Conservation (phyloP, 2,329 filamentous ascomycete species). For the Penicillium frequentans region DNA sequence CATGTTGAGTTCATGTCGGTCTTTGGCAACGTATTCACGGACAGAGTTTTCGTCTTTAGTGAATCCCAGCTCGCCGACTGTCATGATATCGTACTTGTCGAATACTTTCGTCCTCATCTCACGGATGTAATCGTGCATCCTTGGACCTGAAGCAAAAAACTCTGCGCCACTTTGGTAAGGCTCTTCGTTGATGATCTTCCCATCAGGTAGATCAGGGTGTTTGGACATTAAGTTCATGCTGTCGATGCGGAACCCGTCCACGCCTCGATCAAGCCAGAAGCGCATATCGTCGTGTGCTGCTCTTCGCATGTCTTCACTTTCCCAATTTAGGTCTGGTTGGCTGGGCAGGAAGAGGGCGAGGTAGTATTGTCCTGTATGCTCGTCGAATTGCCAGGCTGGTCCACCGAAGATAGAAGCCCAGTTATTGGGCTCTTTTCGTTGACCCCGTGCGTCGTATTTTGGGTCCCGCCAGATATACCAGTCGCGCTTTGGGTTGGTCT, state of each 20-base stretch:
- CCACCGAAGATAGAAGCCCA: conserved; percentile 61
- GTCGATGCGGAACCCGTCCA: conserved; percentile 69
- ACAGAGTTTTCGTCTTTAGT: conserved; percentile 7
- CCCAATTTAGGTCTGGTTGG: conserved; percentile 74
- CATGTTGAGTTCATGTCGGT: conserved; percentile 42
- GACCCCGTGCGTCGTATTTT: conserved; percentile 51
- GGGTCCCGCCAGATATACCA: conserved; percentile 59
- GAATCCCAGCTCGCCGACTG: conserved; percentile 13
- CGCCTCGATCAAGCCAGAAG: conserved; percentile 73
- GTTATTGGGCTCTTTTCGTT: conserved; percentile 68
- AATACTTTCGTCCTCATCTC: conserved; percentile 38
- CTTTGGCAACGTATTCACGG: conserved; percentile 36
- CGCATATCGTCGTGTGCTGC: conserved; percentile 68
- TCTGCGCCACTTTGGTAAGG: conserved; percentile 44
- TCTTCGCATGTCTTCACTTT: conserved; percentile 61
- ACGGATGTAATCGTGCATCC: conserved; percentile 39
- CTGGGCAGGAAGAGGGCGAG: conserved; percentile 16
- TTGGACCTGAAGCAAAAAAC: conserved; percentile 53
- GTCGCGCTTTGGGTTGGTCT: conserved; percentile 59
- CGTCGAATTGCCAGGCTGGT: conserved; percentile 57
- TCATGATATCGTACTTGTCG: conserved; percentile 39
- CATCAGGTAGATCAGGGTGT: conserved; percentile 50
- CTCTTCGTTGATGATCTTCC: conserved; percentile 44
- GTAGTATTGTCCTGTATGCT: conserved; percentile 65
- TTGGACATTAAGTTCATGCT: conserved; percentile 69